Base-by-base conservation (phyloP, 352 stramenopile species). In the Phytophthora ohioensis region DNA sequence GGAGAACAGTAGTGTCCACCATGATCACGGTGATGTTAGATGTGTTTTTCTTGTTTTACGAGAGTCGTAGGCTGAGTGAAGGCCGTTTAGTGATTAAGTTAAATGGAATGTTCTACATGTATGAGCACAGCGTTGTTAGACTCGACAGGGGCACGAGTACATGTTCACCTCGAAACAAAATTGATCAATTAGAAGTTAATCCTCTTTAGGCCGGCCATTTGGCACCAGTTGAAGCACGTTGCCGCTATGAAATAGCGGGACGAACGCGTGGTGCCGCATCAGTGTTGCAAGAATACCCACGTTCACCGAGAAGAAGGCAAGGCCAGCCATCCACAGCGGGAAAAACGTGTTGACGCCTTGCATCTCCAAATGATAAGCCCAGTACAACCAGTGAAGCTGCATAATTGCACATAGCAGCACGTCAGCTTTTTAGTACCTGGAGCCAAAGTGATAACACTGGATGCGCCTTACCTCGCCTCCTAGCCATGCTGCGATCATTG, bases 221-320 rank as follows among this genome's bases (percentile, higher is more conserved):
- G 63, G 64, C 36, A 79, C 69, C 10, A 91, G 45, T 9, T 75
- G 78, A 38, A 90, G 75, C 36, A 93, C 42, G 1, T 54, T 38
- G 7, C 81, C 88, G 7, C 68, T 59, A 39, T 42, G 30, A 57
- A 97, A 97, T 5, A 94, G 68, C 15, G 87, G 82, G 6, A 74
- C 76, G 67, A 80, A 91, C 32, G 66, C 55, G 60, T 97, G 88
- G 46, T 91, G 68, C 2, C 43, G 66, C 77, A 95, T 95, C 7
- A 97, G 62, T 35, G 76, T 91, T 34, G 82, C 76, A 51, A 98
- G 76, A 62, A 97, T 84, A 31, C 64, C 73, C 12, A 97, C 77
- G 56, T 98, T 98, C 21, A 92, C 87, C 0, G 76, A 69, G 64
- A 98, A 98, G 81, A 98, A 97, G n/a, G 79, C 51, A 30, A 98